A percentile compares a stretch with the other conserved stretches of the same genome.
These are phyloP conservation scores for Bodo saltans DNA, from an alignment of 78 protist species.

Conservation along the genomic window DNA sequence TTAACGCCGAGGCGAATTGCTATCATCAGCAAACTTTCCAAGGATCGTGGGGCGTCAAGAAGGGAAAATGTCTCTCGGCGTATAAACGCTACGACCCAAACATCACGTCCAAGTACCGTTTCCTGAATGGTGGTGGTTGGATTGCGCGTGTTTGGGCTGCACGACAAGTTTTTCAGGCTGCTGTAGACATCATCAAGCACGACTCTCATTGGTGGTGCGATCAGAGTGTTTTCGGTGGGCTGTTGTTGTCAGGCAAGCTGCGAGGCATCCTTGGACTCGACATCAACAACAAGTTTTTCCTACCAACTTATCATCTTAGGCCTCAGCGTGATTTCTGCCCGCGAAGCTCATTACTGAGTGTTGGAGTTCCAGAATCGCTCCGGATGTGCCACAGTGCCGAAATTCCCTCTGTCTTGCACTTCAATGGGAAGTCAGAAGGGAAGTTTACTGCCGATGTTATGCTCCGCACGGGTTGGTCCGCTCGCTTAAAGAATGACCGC, in stretches of 20 bases:
- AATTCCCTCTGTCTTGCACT: neutral
- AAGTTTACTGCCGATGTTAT: no score
- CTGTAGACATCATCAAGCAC: neutral
- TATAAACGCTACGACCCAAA: neutral
- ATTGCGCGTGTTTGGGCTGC: conserved; percentile 11
- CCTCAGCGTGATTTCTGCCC: conserved; percentile 11
- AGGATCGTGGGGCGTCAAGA: neutral
- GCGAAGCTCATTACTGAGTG: neutral
- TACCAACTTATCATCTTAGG: conserved; percentile 12
- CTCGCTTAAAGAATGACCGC: no score
- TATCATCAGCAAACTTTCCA: conserved; percentile 14
- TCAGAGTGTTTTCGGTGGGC: neutral
- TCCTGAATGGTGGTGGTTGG: conserved; percentile 4
- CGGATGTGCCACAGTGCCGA: neutral
- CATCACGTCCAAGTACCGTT: conserved; percentile 10
- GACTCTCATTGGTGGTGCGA: conserved; percentile 6
- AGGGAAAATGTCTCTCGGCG: neutral
- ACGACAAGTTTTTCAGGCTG: neutral
- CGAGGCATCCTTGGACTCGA: neutral
- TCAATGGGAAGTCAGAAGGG: neutral
- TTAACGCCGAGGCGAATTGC: conserved; percentile 20
- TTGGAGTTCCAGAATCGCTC: neutral
- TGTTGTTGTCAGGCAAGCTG: neutral
- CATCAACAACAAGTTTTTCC: neutral
- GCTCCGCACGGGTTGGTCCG: no score